These are phyloP conservation scores for Cladosporium halotolerans DNA, from an alignment of 2,329 filamentous ascomycete genomes.

Conservation along the genomic window DNA sequence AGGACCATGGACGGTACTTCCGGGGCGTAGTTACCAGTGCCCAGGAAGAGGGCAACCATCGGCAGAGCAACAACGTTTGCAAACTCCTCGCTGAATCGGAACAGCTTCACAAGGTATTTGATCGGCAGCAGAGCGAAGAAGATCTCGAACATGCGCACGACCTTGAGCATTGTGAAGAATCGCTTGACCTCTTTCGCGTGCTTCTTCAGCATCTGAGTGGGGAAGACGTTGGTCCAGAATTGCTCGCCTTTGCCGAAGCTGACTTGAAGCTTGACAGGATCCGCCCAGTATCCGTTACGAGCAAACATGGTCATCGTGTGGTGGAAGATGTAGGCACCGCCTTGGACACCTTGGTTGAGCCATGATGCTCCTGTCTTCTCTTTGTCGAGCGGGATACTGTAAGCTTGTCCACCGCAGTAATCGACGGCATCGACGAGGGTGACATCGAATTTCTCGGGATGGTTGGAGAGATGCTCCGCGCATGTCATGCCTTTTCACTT, in stretches of 20 bases:
- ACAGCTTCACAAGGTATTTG: conserved; percentile 59
- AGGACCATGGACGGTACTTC: conserved; percentile 65
- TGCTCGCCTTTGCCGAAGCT: conserved; percentile 57
- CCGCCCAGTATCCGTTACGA: conserved; percentile 49
- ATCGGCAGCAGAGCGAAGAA: conserved; percentile 56
- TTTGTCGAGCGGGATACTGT: conserved; percentile 51
- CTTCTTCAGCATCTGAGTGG: conserved; percentile 51
- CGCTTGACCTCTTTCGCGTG: conserved; percentile 51
- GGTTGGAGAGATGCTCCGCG: conserved; percentile 59
- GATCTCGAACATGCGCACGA: conserved; percentile 55
- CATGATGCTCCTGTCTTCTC: conserved; percentile 51
- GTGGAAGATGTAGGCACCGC: conserved; percentile 60
- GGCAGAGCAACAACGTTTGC: conserved; percentile 65
- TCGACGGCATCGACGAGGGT: conserved; percentile 55
- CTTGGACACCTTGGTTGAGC: conserved; percentile 60
- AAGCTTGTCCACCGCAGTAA: conserved; percentile 57
- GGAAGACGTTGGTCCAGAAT: conserved; percentile 63
- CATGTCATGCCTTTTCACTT: conserved; percentile 53
- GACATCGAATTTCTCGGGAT: conserved; percentile 59
- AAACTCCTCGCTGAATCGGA: conserved; percentile 64
- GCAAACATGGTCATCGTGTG: conserved; percentile 62
- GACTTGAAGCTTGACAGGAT: conserved; percentile 55
- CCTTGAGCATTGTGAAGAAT: conserved; percentile 49
- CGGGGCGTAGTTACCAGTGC: conserved; percentile 68
- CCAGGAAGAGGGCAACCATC: conserved; percentile 66